These are phyloP conservation scores for Coffea eugenioides DNA, from an alignment of 257 asterid species.

Conservation along the genomic window DNA sequence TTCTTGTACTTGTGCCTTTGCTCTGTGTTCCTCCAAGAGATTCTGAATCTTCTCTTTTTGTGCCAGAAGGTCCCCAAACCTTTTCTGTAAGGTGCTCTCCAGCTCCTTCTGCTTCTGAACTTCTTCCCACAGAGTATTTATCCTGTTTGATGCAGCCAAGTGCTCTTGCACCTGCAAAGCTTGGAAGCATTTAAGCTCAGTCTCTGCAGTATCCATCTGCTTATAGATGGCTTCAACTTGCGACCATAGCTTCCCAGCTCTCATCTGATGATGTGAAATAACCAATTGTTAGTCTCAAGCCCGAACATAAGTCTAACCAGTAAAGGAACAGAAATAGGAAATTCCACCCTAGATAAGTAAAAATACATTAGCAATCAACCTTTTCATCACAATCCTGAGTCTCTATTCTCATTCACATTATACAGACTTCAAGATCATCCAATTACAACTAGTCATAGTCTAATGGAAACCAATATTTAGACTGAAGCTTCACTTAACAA, in stretches of 20 bases:
- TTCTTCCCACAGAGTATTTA: slow-evolving; percentile 91
- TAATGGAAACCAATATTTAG: neutral
- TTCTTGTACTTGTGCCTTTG: slow-evolving; percentile 47
- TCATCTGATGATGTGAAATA: slow-evolving; percentile 41
- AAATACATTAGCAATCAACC: neutral
- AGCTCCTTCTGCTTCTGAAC: slow-evolving; percentile 97
- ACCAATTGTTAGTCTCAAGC: slow-evolving; percentile 10
- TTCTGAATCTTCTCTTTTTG: slow-evolving; percentile 56
- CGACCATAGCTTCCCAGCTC: slow-evolving; percentile 76
- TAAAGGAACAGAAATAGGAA: neutral
- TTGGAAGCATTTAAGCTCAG: slow-evolving; percentile 84
- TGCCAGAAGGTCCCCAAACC: slow-evolving; percentile 58
- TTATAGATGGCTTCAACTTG: slow-evolving; percentile 73
- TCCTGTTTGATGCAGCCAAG: slow-evolving; percentile 69
- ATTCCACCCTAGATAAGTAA: neutral
- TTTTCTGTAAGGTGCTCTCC: slow-evolving; percentile 64
- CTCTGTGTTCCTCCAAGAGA: slow-evolving; percentile 40
- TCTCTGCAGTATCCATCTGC: slow-evolving; percentile 85
- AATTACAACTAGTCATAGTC: neutral
- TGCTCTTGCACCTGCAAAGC: slow-evolving; percentile 85
- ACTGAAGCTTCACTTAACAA: neutral
- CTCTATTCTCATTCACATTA: neutral
- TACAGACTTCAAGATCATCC: neutral
- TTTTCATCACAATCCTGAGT: neutral
- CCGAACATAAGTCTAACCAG: neutral